These are phyloP conservation scores for Fusarium caatingaense DNA, from an alignment of 2,329 filamentous ascomycete genomes.

Conservation along the genomic window DNA sequence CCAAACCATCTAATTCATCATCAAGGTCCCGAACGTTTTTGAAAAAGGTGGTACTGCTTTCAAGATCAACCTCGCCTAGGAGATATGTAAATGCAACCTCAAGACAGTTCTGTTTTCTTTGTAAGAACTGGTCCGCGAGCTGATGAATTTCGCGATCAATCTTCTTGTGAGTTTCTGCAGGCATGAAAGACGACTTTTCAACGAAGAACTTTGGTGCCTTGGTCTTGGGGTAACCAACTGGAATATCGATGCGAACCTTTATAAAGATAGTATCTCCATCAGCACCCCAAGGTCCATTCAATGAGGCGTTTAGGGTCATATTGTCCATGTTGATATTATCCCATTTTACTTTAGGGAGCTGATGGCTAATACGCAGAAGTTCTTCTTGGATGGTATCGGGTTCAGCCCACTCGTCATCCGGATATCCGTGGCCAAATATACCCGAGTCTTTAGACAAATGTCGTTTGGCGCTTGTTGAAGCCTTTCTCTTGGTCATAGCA, in stretches of 20 bases:
- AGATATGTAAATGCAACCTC: slow-evolving; percentile 72
- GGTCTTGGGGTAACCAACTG: slow-evolving; percentile 67
- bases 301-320: slow-evolving; percentile 67
- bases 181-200: slow-evolving; percentile 72
- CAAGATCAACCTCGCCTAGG: slow-evolving; percentile 71
- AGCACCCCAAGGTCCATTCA: slow-evolving; percentile 73
- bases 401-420: slow-evolving; percentile 68
- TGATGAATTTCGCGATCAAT: slow-evolving; percentile 67
- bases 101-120: slow-evolving; percentile 70
- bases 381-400: slow-evolving; percentile 73
- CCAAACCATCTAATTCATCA: slow-evolving; percentile 65
- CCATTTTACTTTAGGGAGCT: slow-evolving; percentile 73
- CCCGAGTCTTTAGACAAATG: slow-evolving; percentile 64
- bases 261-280: slow-evolving; percentile 69
- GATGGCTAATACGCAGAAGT: slow-evolving; percentile 69
- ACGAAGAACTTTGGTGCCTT: slow-evolving; percentile 69
- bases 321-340: slow-evolving; percentile 73
- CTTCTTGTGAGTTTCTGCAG: slow-evolving; percentile 62
- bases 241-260: slow-evolving; percentile 71
- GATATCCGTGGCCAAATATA: slow-evolving; percentile 63
- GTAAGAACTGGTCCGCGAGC: slow-evolving; percentile 66
- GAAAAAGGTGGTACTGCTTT: slow-evolving; percentile 70
- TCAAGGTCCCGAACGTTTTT: slow-evolving; percentile 73
- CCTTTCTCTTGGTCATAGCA: slow-evolving; percentile 69
- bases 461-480: slow-evolving; percentile 56